Evolutionary conservation across 768 basidiomycete genomes (phyloP), one percentile per base, ranked within the genome.

Genomic region (Mycena chlorophos): DNA sequence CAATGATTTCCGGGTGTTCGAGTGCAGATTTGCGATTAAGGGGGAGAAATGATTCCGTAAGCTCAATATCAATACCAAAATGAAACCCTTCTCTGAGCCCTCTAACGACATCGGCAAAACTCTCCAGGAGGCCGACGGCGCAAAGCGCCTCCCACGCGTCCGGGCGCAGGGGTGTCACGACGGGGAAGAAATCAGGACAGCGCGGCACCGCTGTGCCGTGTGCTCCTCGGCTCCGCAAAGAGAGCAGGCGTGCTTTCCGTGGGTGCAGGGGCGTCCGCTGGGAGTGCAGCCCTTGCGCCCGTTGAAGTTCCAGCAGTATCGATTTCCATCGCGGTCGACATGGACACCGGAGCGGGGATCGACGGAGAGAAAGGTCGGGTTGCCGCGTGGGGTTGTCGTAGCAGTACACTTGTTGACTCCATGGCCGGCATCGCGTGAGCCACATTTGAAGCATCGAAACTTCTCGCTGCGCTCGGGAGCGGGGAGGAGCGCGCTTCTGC

Each of bases 1-100:
- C 2, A 25, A 66, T 58, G 4, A 57, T 42, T 3, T 52, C 26
- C 4, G 63, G 56, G 34, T 63, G 31, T 1, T 50, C 19, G 14
- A 57, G 10, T 3, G 66, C 57, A 5, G 65, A 69, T 1, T 38
- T 13, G 52, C 65, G 66, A 59, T 69, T 69, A 47, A 54, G 49
- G 6, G 65, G 66, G 14, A 50, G 66, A 43, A 57, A 65, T 3
- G 65, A 54, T 2, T 53, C 19, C 2, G 27, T 1, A 20, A 59
- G 5, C 0, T 26, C 22, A 1, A 56, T 50, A 10, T 49, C 42
- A 16, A 67, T 42, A 2, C 65, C 68, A 56, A 69, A 61, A 42
- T 65, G 53, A 54, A 69, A 70, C 14, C 68, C 63, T 28, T 56
- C 8, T 16, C 52, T 28, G 34, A 70, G 58, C 42, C 65, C 62